A percentile compares a stretch with the other conserved stretches of the same genome.
These are phyloP conservation scores for Streptanthus diversifolius DNA, from an alignment of 345 rosid species.

Conservation along the genomic window DNA sequence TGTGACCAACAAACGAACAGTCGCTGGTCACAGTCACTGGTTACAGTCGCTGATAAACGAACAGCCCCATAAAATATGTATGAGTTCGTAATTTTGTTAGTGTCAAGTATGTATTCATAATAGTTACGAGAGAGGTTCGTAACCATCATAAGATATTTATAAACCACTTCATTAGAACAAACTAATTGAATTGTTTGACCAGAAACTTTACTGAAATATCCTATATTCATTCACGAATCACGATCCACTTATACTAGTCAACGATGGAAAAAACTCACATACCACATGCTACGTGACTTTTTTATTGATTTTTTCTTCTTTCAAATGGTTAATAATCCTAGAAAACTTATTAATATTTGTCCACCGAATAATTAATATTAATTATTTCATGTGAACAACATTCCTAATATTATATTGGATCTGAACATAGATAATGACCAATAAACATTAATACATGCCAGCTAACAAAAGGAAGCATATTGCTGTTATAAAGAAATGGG, in stretches of 20 bases:
- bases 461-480: background rate
- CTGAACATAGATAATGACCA: background rate
- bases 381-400: conserved; percentile 15
- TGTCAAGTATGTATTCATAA: background rate
- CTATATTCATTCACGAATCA: background rate
- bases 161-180: background rate
- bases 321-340: background rate
- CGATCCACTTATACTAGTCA: background rate
- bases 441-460: conserved; percentile 12
- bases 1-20: too few relatives aligned
- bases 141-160: background rate
- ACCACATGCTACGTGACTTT: conserved; percentile 11
- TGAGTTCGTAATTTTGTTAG: background rate
- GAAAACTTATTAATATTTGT: background rate
- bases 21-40: too few relatives aligned
- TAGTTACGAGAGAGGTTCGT: background rate
- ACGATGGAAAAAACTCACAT: conserved; percentile 1
- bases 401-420: background rate
- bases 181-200: background rate
- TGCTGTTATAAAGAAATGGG: conserved; percentile 6
- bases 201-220: background rate
- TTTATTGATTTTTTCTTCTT: background rate
- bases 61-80: background rate
- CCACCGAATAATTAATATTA: background rate
- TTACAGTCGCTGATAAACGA: too few relatives aligned